Evolutionary conservation across 1,284 basidiomycete genomes (phyloP), one percentile per base, ranked within the genome.

Genomic region (Austroboletus novae-zelandiae): DNA sequence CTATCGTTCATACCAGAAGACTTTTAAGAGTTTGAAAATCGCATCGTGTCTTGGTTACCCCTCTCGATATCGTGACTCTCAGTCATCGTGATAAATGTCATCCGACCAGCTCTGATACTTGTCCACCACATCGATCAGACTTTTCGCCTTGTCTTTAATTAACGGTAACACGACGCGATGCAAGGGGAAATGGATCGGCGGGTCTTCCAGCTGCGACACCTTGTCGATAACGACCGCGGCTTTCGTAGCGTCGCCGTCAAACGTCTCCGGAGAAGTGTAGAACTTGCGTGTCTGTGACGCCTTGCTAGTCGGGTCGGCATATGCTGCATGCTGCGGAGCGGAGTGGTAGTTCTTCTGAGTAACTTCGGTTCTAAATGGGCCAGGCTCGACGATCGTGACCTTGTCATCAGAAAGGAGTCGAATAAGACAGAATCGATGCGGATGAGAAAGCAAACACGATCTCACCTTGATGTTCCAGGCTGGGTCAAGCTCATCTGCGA

Each of bases 101-200:
- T 70, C 60, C 11, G 68, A 66, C 70, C 68, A 70, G 2, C 55
- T 51, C 25, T 54, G 56, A 42, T 64, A 69, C 39, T 56, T 55
- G 34, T 64, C 57, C 9, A 40, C 54, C n/a, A 53, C 44, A 18
- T 56, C 56, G 5, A 57, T 18, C 29, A 69, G 39, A 32, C 32
- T 37, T 30, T 40, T 51, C n/a, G 53, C 50, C 53, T 69, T 64
- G 1, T 14, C 25, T 15, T 39, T 55, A 15, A 49, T 34, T 15
- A 15, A 13, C 2, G 5, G 11, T 1, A 40, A 5, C 9, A 40
- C 39, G 7, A 7, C 52, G 42, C 48, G 54, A 10, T 57, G 58
- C 5, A 67, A 49, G 10, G 60, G 53, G 20, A 66, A 45, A 8
- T 54, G 57, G 13, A 64, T 32, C 15, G 59, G 65, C 9, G 58